phyloP scores from a whole-genome alignment of 306 rosid genomes.

The cucumber (Cucumis sativus) region DNA sequence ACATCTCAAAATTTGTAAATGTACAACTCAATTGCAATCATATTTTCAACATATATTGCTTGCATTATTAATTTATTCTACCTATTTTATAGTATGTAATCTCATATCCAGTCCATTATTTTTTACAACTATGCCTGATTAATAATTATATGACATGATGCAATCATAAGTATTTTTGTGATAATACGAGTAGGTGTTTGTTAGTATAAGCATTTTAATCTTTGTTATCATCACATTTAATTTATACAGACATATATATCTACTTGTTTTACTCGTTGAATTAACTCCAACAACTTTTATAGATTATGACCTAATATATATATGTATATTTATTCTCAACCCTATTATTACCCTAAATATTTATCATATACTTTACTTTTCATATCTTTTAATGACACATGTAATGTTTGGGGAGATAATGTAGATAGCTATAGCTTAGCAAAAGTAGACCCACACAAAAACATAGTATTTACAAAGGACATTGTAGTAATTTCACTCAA shows the following conservation, averaged over 20 bases:
- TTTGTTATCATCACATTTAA: no score
- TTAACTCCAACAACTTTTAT: no score
- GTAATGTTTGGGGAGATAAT: background rate
- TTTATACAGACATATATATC: background rate
- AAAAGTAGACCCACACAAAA: background rate
- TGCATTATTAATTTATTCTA: background rate
- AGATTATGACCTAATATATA: background rate
- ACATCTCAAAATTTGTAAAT: no score
- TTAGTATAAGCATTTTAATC: no score
- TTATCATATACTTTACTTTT: background rate
- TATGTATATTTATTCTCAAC: no score
- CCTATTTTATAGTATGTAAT: no score
- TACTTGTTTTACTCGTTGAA: no score
- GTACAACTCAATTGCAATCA: no score
- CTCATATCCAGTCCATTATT: background rate
- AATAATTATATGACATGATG: background rate
- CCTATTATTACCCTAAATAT: background rate
- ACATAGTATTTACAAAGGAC: conserved; percentile 14
- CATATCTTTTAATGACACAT: background rate
- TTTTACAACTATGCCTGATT: background rate
- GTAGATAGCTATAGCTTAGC: background rate
- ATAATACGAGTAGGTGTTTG: background rate
- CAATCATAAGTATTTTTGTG: background rate
- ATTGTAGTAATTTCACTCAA: conserved; percentile 26
- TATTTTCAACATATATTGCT: background rate